These are phyloP conservation scores for Solanum chilense DNA, from an alignment of 257 asterid species.

Conservation along the genomic window DNA sequence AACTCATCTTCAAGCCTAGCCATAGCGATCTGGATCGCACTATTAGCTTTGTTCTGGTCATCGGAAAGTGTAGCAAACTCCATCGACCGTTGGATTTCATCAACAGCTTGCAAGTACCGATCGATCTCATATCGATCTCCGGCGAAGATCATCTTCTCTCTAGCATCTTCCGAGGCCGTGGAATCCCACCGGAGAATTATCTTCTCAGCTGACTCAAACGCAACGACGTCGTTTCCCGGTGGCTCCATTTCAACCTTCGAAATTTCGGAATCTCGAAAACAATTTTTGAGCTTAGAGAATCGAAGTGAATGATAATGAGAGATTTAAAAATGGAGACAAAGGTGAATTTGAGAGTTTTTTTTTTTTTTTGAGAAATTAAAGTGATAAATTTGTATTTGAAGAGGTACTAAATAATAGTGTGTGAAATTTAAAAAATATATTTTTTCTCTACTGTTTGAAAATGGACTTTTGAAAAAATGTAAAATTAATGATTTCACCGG, in stretches of 20 bases:
- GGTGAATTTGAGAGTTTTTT: not conserved
- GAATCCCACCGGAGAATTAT: slow-evolving; percentile 85
- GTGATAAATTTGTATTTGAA: not conserved
- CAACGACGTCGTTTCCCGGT: slow-evolving; percentile 29
- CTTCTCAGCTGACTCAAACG: slow-evolving; percentile 37
- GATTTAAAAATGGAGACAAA: not conserved
- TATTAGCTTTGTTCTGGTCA: slow-evolving; percentile 19
- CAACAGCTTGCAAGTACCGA: slow-evolving; percentile 69
- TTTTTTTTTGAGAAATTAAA: not conserved
- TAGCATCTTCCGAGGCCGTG: slow-evolving; percentile 54
- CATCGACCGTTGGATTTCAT: slow-evolving; percentile 54
- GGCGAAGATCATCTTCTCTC: slow-evolving; percentile 68
- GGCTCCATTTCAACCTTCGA: slow-evolving; percentile 38
- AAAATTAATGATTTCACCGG: not conserved
- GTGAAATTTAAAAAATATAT: not conserved
- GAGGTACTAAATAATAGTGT: not conserved
- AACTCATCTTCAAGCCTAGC: slow-evolving; percentile 95
- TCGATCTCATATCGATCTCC: slow-evolving; percentile 72
- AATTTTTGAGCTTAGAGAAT: not conserved
- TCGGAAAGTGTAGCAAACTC: slow-evolving; percentile 31
- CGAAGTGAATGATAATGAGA: not conserved
- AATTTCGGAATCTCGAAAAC: not conserved
- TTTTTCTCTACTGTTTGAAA: not conserved
- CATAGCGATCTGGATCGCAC: slow-evolving; percentile 86
- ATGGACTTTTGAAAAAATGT: not conserved